Evolutionary conservation across 176 grass and related monocot species (phyloP).

Genomic region (Aegilops sharonensis): DNA sequence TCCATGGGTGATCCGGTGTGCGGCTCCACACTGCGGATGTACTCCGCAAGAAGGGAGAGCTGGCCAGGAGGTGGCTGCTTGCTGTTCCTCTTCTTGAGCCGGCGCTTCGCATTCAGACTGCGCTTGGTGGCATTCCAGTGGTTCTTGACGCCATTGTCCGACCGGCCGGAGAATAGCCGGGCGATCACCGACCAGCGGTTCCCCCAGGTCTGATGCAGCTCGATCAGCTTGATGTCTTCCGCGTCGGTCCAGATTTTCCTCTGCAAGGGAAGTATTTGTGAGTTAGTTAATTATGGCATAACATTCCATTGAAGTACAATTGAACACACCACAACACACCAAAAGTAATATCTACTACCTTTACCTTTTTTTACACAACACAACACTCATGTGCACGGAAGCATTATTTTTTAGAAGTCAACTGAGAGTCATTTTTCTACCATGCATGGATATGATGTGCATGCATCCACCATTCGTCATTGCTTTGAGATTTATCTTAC

Average conservation of each 20-base stretch:
- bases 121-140: slow-evolving; percentile 36
- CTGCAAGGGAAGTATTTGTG: not conserved
- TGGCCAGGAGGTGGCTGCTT: not conserved
- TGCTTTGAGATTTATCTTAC: too few relatives aligned
- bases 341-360: not conserved
- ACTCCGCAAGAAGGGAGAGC: not conserved
- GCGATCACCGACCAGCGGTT: slow-evolving; percentile 10
- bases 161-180: not conserved
- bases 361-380: not conserved
- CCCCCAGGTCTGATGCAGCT: not conserved
- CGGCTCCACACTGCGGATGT: not conserved
- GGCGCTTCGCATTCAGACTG: not conserved
- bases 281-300: not conserved
- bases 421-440: not conserved
- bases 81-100: not conserved
- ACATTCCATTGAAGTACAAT: not conserved
- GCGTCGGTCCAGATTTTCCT: not conserved
- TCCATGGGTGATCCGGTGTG: not conserved
- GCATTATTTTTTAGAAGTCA: not conserved
- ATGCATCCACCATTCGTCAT: too few relatives aligned
- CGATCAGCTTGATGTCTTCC: slow-evolving; percentile 9
- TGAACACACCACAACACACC: not conserved
- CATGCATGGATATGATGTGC: too few relatives aligned
- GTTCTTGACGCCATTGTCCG: slow-evolving; percentile 36
- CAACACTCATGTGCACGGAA: too few relatives aligned